Base-by-base conservation (phyloP, 2,329 filamentous ascomycete genomes). In the Aspergillus ibericus region DNA sequence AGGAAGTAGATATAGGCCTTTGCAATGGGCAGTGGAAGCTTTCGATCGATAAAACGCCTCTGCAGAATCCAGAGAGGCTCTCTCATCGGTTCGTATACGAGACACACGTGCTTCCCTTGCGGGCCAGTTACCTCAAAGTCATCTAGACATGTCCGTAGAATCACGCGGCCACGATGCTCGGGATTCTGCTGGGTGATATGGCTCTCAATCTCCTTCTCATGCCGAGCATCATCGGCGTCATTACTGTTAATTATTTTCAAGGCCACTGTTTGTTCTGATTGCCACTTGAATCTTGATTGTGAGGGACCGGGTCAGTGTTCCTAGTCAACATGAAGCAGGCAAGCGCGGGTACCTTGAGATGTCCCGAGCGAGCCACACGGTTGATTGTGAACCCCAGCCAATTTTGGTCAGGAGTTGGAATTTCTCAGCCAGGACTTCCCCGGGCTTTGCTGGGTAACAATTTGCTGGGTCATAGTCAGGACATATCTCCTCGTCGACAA, bases 321-420 rank as follows among this genome's bases (percentile, higher is more conserved):
- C 48, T 12, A 47, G 22, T 22, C 1, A 20, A 42, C 6, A 20
- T 36, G 27, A 50, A 50, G 47, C 10, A 50, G 16, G 47, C 6
- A 50, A 7, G n/a, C 27, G 10, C 1, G 15, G 47, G 12, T 64
- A 64, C 63, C 56, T 48, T 38, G 65, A 62, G 8, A 78, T 56
- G 61, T 79, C 72, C 32, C 68, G 70, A 5, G 76, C 76, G 13
- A 81, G 68, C 77, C 78, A 81, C 16, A 79, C 75, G 0, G 77
- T 81, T 5, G 76, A 80, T 6, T 67, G 72, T 15, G 66, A 64
- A 20, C 78, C 78, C 63, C 65, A 80, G 9, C 78, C 78, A 7
- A 81, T 63, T 57, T 81, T 81, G 0, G 72, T 66, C 0, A 79
- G 54, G 0, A 70, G 55, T 63, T 81, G 72, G 53, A 72, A 81